A percentile compares a stretch with the other conserved stretches of the same genome.
phyloP scores from a whole-genome alignment of 2,329 filamentous ascomycete species.

The Cladosporium sp. region DNA sequence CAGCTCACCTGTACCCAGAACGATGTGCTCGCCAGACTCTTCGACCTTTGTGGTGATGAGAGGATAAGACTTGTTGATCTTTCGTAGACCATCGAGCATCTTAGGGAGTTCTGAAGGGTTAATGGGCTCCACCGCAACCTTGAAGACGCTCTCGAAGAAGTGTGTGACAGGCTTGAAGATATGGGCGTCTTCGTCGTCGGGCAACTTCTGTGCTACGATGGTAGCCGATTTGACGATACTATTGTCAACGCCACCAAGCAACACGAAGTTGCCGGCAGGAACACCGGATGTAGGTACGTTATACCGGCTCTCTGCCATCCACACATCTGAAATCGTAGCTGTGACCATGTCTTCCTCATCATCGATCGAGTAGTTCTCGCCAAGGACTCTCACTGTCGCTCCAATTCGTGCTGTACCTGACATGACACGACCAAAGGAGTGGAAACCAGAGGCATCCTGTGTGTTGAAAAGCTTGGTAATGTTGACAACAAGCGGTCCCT shows the following conservation, averaged over 20 bases:
- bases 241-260: slow-evolving; percentile 93
- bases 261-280: slow-evolving; percentile 88
- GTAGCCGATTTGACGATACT: slow-evolving; percentile 98
- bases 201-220: slow-evolving; percentile 75
- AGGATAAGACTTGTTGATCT: slow-evolving; percentile 97
- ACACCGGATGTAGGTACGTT: slow-evolving; percentile 89
- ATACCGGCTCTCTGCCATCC: slow-evolving; percentile 90
- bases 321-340: slow-evolving; percentile 81
- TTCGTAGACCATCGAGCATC: slow-evolving; percentile 95
- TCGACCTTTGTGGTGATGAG: slow-evolving; percentile 96
- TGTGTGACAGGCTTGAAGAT: slow-evolving; percentile 93
- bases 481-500: slow-evolving; percentile 88
- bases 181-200: slow-evolving; percentile 87
- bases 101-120: slow-evolving; percentile 97
- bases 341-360: slow-evolving; percentile 97
- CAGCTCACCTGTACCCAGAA: slow-evolving; percentile 94
- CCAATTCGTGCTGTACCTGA: slow-evolving; percentile 86
- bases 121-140: slow-evolving; percentile 96
- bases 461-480: slow-evolving; percentile 93
- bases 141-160: slow-evolving; percentile 96
- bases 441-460: slow-evolving; percentile 84
- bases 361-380: slow-evolving; percentile 92
- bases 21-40: slow-evolving; percentile 93
- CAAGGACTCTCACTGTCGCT: slow-evolving; percentile 83
- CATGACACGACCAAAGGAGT: slow-evolving; percentile 87